phyloP scores from a whole-genome alignment of 2,329 filamentous ascomycete genomes.

The Aspergillus sp. region DNA sequence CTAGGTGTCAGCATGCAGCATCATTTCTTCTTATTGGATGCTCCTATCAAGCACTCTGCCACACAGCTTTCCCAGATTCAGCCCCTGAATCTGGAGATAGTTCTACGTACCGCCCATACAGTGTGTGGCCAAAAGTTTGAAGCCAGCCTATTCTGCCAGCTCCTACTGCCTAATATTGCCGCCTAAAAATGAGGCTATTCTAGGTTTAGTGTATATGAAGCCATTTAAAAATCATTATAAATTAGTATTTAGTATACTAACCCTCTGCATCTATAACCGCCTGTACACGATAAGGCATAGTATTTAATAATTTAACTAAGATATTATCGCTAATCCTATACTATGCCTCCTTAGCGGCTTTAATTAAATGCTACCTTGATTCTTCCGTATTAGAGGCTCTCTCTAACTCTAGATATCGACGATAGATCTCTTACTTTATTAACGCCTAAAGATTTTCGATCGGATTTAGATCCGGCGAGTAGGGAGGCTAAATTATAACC shows the following conservation, averaged over 20 bases:
- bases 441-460: constrained; percentile 11
- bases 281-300: not conserved
- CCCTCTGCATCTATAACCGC: not conserved
- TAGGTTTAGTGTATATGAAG: too few relatives aligned
- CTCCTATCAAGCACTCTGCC: too few relatives aligned
- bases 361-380: not conserved
- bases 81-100: too few relatives aligned
- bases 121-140: too few relatives aligned
- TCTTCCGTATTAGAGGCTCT: not conserved
- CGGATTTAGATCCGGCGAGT: constrained; percentile 10
- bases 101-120: too few relatives aligned
- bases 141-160: too few relatives aligned
- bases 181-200: too few relatives aligned
- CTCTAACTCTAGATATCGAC: constrained; percentile 6
- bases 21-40: too few relatives aligned
- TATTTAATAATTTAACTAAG: not conserved
- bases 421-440: constrained; percentile 9
- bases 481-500: constrained; percentile 8
- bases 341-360: constrained; percentile 1
- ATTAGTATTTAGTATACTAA: constrained; percentile 1
- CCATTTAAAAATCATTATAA: too few relatives aligned
- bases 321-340: not conserved
- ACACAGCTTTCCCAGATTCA: too few relatives aligned
- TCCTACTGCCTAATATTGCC: too few relatives aligned
- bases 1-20: too few relatives aligned